Evolutionary conservation across 306 rosid species (phyloP).

Genomic region (Oxytropis ochrocephala): DNA sequence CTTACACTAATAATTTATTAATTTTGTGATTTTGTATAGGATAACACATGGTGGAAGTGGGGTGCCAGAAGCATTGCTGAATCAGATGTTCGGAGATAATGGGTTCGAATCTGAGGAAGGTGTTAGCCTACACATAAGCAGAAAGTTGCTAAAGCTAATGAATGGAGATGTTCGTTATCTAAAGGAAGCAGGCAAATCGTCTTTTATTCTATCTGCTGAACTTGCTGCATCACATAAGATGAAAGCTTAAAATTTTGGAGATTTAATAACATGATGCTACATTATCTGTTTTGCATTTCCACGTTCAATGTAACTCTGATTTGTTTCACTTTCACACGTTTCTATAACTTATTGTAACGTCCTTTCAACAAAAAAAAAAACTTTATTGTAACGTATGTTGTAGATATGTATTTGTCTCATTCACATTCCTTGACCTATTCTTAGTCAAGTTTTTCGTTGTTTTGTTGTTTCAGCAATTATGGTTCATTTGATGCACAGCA

Average conservation of each 20-base stretch:
- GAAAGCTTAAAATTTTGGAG: slow-evolving; percentile 18
- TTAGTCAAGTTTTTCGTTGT: background rate
- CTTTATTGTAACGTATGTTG: slow-evolving; percentile 20
- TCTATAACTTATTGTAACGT: slow-evolving; percentile 24
- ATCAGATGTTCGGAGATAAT: slow-evolving; percentile 70
- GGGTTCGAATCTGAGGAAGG: slow-evolving; percentile 71
- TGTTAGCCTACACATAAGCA: slow-evolving; percentile 65
- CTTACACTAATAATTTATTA: background rate
- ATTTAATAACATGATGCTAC: slow-evolving; percentile 16
- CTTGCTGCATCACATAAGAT: slow-evolving; percentile 56
- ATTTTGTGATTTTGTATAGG: slow-evolving; percentile 34
- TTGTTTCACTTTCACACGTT: background rate
- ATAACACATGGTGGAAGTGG: slow-evolving; percentile 67
- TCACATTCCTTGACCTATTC: slow-evolving; percentile 3
- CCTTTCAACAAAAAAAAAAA: background rate
- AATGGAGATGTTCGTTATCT: slow-evolving; percentile 79
- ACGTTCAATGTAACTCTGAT: slow-evolving; percentile 23
- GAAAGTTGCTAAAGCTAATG: slow-evolving; percentile 82
- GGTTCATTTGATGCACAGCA: background rate
- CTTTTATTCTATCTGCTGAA: slow-evolving; percentile 69
- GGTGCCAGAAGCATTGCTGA: slow-evolving; percentile 65
- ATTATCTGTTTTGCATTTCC: slow-evolving; percentile 18
- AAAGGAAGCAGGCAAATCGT: slow-evolving; percentile 70
- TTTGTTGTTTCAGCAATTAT: background rate
- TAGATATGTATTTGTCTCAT: slow-evolving; percentile 33